Base-by-base conservation (phyloP, 441 rosid species). In the Jatropha multifida region DNA sequence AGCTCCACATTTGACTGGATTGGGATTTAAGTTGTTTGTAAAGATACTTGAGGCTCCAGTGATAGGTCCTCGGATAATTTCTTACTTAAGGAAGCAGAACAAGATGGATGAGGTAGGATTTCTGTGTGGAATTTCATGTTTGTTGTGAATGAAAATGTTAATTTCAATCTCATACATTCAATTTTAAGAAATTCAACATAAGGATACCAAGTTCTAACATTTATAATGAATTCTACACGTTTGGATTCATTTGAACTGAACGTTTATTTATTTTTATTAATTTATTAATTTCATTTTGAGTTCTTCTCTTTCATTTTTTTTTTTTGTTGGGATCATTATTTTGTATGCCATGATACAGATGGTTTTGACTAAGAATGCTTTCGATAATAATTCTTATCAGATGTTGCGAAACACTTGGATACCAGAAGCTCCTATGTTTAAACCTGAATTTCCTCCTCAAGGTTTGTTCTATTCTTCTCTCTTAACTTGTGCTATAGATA, bases 1-100 rank as follows among this genome's bases (percentile, higher is more conserved):
- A 93, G 97, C 93, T 69, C 97, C 98, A 15, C 97, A 89, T 85
- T 78, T 93, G 86, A 88, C 93, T 27, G 98, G 98, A 15, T 74
- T 83, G 66, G 69, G 44, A 60, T 84, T 92, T 71, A 87, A 81
- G 87, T 62, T 92, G 58, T 92, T 92, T 72, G 89, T 88, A 66
- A 84, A 80, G 72, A 27, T 88, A 32, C 44, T 88, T 55, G 98
- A 92, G 80, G 79, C 91, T 40, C 98, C 98, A 15, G 18, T 92
- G 42, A 75, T 94, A 44, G 97, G 98, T 72, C 71, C 92, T 72
- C 73, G 81, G 65, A 72, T 94, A 71, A 78, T 90, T 0, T 81
- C 86, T 55, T 48, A 59, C 27, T 59, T 94, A 83, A 90, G 89
- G 86, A 90, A 86, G 78, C 81, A 89, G 76, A 94, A 92, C 70